Evolutionary conservation across 768 basidiomycete species (phyloP).

Genomic region (Suillus brevipes): DNA sequence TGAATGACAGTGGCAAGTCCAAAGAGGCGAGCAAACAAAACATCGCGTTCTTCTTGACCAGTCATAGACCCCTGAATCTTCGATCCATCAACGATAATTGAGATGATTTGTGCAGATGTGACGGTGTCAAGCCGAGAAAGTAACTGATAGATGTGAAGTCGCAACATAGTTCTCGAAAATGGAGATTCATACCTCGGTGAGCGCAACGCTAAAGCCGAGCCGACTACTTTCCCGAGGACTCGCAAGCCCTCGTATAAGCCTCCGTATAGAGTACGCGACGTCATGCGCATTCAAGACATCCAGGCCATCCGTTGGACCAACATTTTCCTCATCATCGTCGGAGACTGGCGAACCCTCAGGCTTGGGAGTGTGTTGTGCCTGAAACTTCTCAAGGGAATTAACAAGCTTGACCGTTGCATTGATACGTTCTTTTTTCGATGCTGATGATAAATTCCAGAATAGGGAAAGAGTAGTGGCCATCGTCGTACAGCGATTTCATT

Average conservation of each 20-base stretch:
- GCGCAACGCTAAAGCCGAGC: conserved; percentile 91
- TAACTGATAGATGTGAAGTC: conserved; percentile 47
- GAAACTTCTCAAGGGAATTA: conserved; percentile 80
- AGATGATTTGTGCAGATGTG: conserved; percentile 72
- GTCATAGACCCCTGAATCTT: conserved; percentile 75
- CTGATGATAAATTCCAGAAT: conserved; percentile 91
- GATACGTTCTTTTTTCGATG: conserved; percentile 75
- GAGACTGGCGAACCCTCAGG: conserved; percentile 27
- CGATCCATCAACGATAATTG: conserved; percentile 71
- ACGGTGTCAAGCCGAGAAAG: conserved; percentile 77
- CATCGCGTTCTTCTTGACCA: conserved; percentile 90
- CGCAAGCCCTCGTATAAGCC: conserved; percentile 84
- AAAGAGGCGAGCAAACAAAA: conserved; percentile 90
- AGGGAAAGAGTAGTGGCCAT: conserved; percentile 90
- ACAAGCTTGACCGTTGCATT: conserved; percentile 86
- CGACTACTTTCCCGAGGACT: conserved; percentile 93
- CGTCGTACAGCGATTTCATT: not conserved
- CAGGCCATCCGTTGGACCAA: conserved; percentile 45
- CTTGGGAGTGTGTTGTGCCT: conserved; percentile 56
- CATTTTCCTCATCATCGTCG: conserved; percentile 46
- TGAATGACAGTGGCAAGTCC: conserved; percentile 84
- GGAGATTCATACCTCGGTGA: conserved; percentile 75
- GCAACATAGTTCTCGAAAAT: conserved; percentile 4
- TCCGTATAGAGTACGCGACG: conserved; percentile 87
- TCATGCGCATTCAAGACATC: conserved; percentile 82